Conservation (phyloP, 1,284 basidiomycete genomes). For the Malassezia sp. region DNA sequence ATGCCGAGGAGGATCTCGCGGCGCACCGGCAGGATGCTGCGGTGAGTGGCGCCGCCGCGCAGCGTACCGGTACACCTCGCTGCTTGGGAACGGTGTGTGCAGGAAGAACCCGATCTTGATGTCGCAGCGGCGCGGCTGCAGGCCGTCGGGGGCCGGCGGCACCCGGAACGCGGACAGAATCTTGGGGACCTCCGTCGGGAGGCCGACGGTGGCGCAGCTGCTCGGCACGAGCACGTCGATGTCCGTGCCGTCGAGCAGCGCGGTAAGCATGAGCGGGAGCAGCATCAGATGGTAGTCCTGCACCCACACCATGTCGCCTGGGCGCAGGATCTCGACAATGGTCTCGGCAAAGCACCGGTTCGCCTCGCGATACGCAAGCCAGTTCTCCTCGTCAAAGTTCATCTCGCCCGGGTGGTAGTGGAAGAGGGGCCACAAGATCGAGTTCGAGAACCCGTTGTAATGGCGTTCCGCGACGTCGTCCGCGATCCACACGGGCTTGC, state of each 20-base stretch:
- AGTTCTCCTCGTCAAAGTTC: slow-evolving; percentile 98
- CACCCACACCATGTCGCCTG: slow-evolving; percentile 83
- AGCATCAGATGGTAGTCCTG: slow-evolving; percentile 63
- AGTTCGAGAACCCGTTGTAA: slow-evolving; percentile 98
- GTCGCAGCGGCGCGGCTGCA: slow-evolving; percentile 22
- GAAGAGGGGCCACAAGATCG: slow-evolving; percentile 97
- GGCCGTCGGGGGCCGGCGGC: not conserved
- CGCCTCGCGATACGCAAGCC: slow-evolving; percentile 93
- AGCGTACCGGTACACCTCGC: slow-evolving; percentile 85
- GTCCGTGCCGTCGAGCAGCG: slow-evolving; percentile 58
- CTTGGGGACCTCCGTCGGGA: not conserved
- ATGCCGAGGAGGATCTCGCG: slow-evolving; percentile 91
- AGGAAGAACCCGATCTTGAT: slow-evolving; percentile 82
- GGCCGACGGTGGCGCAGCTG: slow-evolving; percentile 10
- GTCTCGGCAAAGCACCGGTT: slow-evolving; percentile 88
- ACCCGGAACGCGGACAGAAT: not conserved
- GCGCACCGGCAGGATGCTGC: slow-evolving; percentile 72
- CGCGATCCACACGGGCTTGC: slow-evolving; percentile 91
- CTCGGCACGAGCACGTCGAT: slow-evolving; percentile 11
- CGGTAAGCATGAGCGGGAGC: slow-evolving; percentile 81
- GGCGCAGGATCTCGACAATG: slow-evolving; percentile 67
- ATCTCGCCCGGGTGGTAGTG: slow-evolving; percentile 75
- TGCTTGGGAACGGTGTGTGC: slow-evolving; percentile 94
- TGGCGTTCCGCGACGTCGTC: slow-evolving; percentile 94
- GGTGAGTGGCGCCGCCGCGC: not conserved